These are phyloP conservation scores for Puccinia horiana DNA, from an alignment of 1,284 basidiomycete species.

Conservation along the genomic window DNA sequence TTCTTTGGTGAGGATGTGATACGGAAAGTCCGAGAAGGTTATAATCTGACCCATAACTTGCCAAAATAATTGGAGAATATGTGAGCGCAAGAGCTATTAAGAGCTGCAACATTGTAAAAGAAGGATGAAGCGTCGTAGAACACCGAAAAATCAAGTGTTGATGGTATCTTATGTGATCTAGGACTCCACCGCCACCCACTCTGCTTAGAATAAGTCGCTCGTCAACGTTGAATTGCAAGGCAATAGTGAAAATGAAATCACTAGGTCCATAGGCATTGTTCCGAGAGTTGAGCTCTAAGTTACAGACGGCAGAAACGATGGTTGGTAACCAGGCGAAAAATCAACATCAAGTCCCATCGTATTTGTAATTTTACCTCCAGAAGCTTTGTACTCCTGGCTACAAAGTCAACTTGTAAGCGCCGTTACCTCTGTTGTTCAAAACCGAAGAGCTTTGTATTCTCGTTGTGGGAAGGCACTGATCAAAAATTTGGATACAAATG, in stretches of 20 bases:
- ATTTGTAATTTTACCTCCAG: no score
- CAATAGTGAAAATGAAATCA: neutral
- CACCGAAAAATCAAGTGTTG: neutral
- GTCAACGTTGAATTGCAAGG: neutral
- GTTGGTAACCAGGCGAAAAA: neutral
- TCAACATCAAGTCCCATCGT: neutral
- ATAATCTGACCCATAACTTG: neutral
- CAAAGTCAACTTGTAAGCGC: no score
- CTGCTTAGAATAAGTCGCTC: neutral
- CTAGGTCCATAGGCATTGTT: neutral
- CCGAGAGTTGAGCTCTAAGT: neutral
- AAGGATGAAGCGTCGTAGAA: neutral
- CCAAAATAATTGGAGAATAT: neutral
- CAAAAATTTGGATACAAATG: no score
- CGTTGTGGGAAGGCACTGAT: no score
- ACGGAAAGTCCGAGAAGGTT: neutral
- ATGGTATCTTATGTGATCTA: neutral
- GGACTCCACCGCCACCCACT: neutral
- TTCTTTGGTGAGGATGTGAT: neutral
- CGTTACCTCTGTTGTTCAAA: no score
- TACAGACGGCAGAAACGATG: neutral
- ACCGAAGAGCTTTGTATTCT: no score
- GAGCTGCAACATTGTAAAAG: neutral
- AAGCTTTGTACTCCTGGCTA: no score
- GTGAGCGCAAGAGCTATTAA: neutral